phyloP scores from a whole-genome alignment of 1,284 basidiomycete species.

The Phylloporus sp. region DNA sequence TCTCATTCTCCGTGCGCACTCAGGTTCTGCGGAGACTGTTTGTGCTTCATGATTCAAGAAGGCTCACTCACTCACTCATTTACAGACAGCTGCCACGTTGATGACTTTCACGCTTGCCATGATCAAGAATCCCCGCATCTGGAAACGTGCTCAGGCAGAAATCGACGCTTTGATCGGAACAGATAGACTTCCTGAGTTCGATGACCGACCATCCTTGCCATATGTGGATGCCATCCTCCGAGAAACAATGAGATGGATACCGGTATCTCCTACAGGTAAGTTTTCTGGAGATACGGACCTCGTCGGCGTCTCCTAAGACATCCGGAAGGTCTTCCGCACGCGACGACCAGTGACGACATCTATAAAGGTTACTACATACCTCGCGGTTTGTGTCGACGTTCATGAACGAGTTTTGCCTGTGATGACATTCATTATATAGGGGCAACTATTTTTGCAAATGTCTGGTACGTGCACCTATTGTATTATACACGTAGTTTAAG shows the following conservation, averaged over 20 bases:
- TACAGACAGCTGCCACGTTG: background rate
- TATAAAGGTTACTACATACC: background rate
- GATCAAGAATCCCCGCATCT: no score
- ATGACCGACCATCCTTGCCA: background rate
- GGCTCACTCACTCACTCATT: background rate
- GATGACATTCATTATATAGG: background rate
- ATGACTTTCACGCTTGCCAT: no score
- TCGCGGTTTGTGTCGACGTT: background rate
- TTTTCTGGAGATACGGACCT: background rate
- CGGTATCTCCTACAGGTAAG: background rate
- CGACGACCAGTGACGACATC: background rate
- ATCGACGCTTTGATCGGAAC: background rate
- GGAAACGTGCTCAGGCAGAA: background rate
- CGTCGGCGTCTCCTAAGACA: background rate
- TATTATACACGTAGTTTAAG: no score
- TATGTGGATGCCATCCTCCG: background rate
- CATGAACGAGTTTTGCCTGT: background rate
- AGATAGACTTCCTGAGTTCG: no score
- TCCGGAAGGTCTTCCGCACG: background rate
- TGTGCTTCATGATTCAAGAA: background rate
- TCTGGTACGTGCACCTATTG: background rate
- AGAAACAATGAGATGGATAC: background rate
- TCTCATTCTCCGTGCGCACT: background rate
- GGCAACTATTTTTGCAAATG: background rate
- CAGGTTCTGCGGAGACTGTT: background rate